Base-by-base conservation (phyloP, 1,139 yeast genomes). In the Kodamaea fungicola region DNA sequence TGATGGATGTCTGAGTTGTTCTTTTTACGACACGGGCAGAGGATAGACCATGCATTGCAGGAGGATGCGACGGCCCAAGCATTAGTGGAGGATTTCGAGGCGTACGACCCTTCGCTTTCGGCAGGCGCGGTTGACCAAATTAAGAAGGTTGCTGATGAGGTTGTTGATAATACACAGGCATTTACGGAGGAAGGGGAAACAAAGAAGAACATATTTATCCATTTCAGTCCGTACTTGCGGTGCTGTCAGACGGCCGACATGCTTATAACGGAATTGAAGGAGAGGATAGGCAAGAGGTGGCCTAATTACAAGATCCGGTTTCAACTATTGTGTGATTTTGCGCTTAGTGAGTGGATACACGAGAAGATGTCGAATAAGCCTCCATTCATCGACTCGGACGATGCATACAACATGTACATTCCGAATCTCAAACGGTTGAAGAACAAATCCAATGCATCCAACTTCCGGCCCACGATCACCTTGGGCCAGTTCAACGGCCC, bases 401-500 rank as follows among this genome's bases (percentile, higher is more conserved):
- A 69, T 45, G 76, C 75, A 5, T 71, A 71, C 49, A 64, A 67
- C 42, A 67, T 71, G 74, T 71, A 69, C 43, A 70, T 73, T 5
- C 74, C 75, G 25, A 71, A 71, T 46, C 49, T 69, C 38, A 68
- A 66, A 49, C 44, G 51, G 31, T 48, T 71, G 45, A 55, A 55
- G 33, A 71, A 71, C 45, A 57, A 62, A 39, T 52, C 58, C 29
- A 56, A 60, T 21, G 61, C 68, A 43, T 65, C 71, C 26, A 70
- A 68, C 43, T 71, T 71, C 47, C 52, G 76, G 23, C 76, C 76
- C 26, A 66, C 74, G n/a, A 61, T 60, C 24, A 62, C 69, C 9
- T 58, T 71, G 44, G 76, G 76, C 19, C 73, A 62, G n/a, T 71
- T 61, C 50, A 71, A 71, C 50, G 76, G 74, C 2, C 70, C 67